Evolutionary conservation across 257 asterid genomes (phyloP).

Genomic region (Ligustrum vulgare): DNA sequence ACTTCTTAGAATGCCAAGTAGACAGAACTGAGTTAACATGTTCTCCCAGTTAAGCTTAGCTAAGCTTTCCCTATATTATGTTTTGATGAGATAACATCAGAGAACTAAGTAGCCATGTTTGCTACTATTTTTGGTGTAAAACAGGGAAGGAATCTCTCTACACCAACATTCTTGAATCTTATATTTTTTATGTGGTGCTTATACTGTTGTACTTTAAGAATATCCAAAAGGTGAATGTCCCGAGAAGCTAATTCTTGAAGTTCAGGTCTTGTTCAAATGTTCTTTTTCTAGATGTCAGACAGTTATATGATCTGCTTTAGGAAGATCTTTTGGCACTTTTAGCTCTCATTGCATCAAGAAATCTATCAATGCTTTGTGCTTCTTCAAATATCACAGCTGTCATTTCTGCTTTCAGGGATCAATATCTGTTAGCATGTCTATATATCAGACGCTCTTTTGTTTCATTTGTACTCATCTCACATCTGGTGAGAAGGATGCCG

Average conservation of each 20-base stretch:
- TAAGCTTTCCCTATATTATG: not conserved
- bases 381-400: not conserved
- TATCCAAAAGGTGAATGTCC: not conserved
- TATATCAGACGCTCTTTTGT: conserved; percentile 92
- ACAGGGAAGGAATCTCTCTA: not conserved
- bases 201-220: not conserved
- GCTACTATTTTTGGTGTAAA: not conserved
- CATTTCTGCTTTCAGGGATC: conserved; percentile 69
- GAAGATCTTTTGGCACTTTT: not conserved
- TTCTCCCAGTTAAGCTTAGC: not conserved
- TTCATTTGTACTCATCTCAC: conserved; percentile 83
- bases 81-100: not conserved
- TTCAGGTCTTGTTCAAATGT: not conserved
- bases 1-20: not conserved
- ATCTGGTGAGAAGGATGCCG: conserved; percentile 83
- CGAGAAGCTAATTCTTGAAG: not conserved
- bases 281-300: not conserved
- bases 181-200: not conserved
- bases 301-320: not conserved
- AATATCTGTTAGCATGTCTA: conserved; percentile 88
- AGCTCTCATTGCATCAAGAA: not conserved
- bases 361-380: not conserved
- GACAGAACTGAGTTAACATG: not conserved
- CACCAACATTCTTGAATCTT: not conserved
- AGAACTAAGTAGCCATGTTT: not conserved